Base-by-base conservation (phyloP, 2,329 filamentous ascomycete genomes). In the Thielaviopsis punctulata region DNA sequence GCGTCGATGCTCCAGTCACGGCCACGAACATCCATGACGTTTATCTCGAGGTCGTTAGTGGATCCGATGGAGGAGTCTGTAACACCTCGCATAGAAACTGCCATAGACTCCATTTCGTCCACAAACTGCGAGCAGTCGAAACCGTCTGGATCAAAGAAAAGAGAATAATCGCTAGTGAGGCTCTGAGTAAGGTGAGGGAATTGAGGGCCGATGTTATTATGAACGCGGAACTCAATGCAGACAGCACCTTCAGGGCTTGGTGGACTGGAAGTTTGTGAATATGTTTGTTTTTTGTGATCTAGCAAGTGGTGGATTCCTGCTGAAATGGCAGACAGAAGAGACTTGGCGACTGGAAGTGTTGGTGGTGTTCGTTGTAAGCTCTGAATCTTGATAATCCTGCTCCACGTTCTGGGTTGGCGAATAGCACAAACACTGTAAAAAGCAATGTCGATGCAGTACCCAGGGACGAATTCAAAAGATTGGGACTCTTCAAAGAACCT, bases 141-240 rank as follows among this genome's bases (percentile, higher is more conserved):
- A 2, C 62, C 65, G 8, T 69, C 62, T 4, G 64, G 60, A 19
- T 72, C 63, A 41, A 63, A 65, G 57, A 75, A 73, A n/a, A 76
- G 62, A 18, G 66, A 63, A 18, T 71, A 64, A 41, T 65, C 69
- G 58, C 66, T 70, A 48, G 63, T 64, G 30, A 73, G 64, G 24
- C 62, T 64, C 27, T 69, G 68, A 33, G 65, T 63, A 41, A 75
- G 60, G 52, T 72, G 69, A 22, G 65, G 63, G 55, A 70, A 73
- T 43, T 65, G 60, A 3, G 72, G 71, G 0, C 73, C 73, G 13
- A 75, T 64, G 55, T 71, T 72, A 60, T 77, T 77, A 24, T 63
- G 60, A 33, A 76, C 62, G 27, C 67, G 66, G 49, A 76, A 62
- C 52, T 67, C 64, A 45, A 76, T 62, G 48, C 69, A 65, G 9